Evolutionary conservation across 2,329 filamentous ascomycete genomes (phyloP), one percentile per base, ranked within the genome.

Genomic region (Colletotrichum camelliae): DNA sequence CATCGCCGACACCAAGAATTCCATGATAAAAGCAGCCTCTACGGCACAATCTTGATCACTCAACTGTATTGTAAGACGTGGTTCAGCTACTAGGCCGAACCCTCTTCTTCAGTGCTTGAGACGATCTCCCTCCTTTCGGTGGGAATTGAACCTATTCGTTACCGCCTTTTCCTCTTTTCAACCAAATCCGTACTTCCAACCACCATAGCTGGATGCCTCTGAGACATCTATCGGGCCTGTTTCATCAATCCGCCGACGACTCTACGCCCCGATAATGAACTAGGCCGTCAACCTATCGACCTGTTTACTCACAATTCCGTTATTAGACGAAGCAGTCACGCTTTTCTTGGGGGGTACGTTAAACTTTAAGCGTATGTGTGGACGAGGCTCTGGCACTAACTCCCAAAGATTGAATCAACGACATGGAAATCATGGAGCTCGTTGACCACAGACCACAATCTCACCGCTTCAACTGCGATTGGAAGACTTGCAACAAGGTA

Each of bases 391-490:
- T 3, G 43, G n/a, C 2, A 21, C n/a, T 24, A 2, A 52, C 43
- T 52, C 7, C 2, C 43, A 52, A 52, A 21, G 1, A 1, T 52
- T 52, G 43, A 52, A 52, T 76, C 77, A 78, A 76, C 82, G 81
- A 82, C 72, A 92, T 93, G 91, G 91, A 93, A 84, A 88, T 93
- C 79, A 88, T 92, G 85, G 91, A 93, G 83, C 86, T 93, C 78
- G 91, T 93, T 77, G 91, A 93, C 77, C 90, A 92, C 82, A 91
- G 92, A 86, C 89, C 90, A 65, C 89, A 89, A 73, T 87, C 90
- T 83, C 89, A 91, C 79, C 91, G 91, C 52, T 93, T 92, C 81
- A 88, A 90, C 84, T 93, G 91, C 82, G 89, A 92, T 79, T 93
- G 91, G 91, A 85, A 90, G 77, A 84, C 86, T 24, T 93, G 91